Evolutionary conservation across 1,284 basidiomycete species (phyloP), one percentile per base, ranked within the genome.

Genomic region (Peniophora sp.): DNA sequence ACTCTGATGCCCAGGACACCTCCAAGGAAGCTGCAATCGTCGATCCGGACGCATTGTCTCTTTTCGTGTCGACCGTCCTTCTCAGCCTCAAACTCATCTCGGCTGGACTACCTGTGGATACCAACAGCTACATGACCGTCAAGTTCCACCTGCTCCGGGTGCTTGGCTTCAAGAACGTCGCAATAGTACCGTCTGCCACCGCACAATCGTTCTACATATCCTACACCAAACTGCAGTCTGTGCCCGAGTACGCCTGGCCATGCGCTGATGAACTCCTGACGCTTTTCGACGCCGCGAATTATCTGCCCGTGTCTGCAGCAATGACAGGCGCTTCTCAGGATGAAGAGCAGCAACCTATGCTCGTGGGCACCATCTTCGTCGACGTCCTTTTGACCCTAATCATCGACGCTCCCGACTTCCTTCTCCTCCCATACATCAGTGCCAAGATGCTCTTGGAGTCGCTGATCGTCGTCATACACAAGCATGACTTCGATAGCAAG

Each of bases 31-130:
- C 48, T n/a, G 52, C 50, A 8, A 51, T 54, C 14, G 54, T 55
- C 22, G 79, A 82, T 59, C 69, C 72, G 11, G 78, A 81, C 27
- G 60, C 76, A 56, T 59, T 64, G 5, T 62, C 65, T 27, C 63
- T 85, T n/a, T 20, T 17, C 16, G 38, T 41, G 5, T 77, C 79
- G 0, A 60, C 82, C 36, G 54, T 85, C n/a, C 64, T 76, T 2
- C 66, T 88, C 16, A 74, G 77, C 53, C 62, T 87, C 35, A 75
- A 78, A 48, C 82, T 87, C 78, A 69, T 87, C 23, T 71, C 79
- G 6, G 78, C 81, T 54, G 83, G 83, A 3, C 68, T 83, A 39
- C 49, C 64, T 20, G 71, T 81, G 43, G 79, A 81, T 52, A 53
- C 71, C 5, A 68, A 71, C 48, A 71, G 72, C 14, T 64, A 84